phyloP scores from a whole-genome alignment of 2,329 filamentous ascomycete species.

The Aspergillus felis region DNA sequence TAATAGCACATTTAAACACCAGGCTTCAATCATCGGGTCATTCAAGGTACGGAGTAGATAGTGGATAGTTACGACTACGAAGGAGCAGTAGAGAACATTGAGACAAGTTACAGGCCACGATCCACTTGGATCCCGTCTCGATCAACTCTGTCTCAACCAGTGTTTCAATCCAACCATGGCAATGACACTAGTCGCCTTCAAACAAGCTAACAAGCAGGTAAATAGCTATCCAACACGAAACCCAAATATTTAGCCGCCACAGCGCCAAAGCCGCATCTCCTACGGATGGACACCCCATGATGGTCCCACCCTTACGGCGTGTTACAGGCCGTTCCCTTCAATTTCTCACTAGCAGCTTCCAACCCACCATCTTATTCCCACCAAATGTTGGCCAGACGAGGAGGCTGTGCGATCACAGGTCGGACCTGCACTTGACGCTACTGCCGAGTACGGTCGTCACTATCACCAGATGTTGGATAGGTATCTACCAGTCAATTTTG shows the following conservation, averaged over 20 bases:
- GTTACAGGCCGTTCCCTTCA: not conserved
- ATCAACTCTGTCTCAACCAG: slow-evolving; percentile 16
- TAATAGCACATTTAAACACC: not conserved
- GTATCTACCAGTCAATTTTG: slow-evolving; percentile 3
- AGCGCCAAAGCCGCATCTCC: not conserved
- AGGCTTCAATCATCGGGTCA: not conserved
- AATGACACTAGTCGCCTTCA: not conserved
- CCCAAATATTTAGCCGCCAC: not conserved
- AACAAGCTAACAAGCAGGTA: not conserved
- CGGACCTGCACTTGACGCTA: not conserved
- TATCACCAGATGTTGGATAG: not conserved
- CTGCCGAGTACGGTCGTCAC: slow-evolving; percentile 2
- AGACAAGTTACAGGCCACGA: not conserved
- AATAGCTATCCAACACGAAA: not conserved
- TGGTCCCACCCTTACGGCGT: not conserved
- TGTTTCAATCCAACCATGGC: slow-evolving; percentile 17
- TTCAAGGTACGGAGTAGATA: not conserved
- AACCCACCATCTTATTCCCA: not conserved
- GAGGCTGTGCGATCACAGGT: not conserved
- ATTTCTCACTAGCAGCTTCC: not conserved
- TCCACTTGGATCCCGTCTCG: not conserved
- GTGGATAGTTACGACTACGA: not conserved
- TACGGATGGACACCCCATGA: not conserved
- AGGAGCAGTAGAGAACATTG: not conserved
- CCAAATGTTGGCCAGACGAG: not conserved